Percentiles rank a stretch among this genome's conserved stretches.
phyloP scores from a whole-genome alignment of 192 early-diverging fungal genomes.

The Kickxella alabastrina region DNA sequence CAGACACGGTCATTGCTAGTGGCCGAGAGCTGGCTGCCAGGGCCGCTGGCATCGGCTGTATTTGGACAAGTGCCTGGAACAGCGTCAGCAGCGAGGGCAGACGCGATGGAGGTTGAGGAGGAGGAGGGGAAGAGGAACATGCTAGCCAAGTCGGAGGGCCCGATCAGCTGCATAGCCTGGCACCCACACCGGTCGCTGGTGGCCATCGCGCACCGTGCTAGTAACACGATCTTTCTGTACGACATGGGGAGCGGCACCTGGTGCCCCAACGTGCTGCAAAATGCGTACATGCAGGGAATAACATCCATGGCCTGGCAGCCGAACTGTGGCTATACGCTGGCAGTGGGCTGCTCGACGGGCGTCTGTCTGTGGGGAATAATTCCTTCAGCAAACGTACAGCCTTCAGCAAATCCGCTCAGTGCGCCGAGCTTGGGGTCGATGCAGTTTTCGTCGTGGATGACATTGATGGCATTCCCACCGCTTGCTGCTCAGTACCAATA shows the following conservation, averaged over 20 bases:
- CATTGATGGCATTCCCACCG: constrained; percentile 34
- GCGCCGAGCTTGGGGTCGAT: constrained; percentile 21
- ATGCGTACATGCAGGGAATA: constrained; percentile 40
- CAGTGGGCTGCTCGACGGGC: constrained; percentile 40
- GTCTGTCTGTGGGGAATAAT: constrained; percentile 49
- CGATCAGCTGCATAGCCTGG: constrained; percentile 65
- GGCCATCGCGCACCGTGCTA: constrained; percentile 62
- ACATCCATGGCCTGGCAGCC: constrained; percentile 52
- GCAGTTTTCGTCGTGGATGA: constrained; percentile 47
- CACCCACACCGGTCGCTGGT: constrained; percentile 67
- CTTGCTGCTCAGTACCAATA: constrained; percentile 3
- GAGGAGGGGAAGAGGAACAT: constrained; percentile 28
- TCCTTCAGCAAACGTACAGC: constrained; percentile 4
- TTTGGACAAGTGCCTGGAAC: constrained; percentile 30
- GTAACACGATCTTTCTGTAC: constrained; percentile 66
- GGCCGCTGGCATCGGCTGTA: constrained; percentile 12
- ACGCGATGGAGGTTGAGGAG: constrained; percentile 13
- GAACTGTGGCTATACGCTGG: constrained; percentile 38
- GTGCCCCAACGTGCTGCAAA: constrained; percentile 44
- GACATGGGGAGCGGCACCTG: constrained; percentile 57
- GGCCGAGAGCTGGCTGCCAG: constrained; percentile 39
- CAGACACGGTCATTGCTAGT: constrained; percentile 13
- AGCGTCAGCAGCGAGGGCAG: constrained; percentile 21
- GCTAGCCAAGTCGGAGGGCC: constrained; percentile 38
- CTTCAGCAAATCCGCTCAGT: constrained; percentile 2